phyloP scores from a whole-genome alignment of 208 protist species.

The Wallacemonas collosoma region DNA sequence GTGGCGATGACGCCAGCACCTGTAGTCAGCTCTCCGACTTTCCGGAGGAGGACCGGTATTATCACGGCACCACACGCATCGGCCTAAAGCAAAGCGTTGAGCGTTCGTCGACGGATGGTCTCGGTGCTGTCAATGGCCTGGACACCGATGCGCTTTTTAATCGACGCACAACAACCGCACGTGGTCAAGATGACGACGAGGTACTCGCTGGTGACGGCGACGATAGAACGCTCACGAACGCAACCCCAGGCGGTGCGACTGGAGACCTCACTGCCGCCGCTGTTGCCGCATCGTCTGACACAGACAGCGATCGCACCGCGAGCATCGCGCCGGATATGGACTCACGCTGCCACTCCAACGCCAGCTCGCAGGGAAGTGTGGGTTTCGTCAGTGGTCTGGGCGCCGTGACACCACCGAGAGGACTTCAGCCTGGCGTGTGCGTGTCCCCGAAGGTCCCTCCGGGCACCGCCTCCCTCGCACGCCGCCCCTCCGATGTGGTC shows the following conservation, averaged over 20 bases:
- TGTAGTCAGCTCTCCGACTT: constrained; percentile 17
- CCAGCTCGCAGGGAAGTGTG: constrained; percentile 20
- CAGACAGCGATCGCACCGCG: constrained; percentile 48
- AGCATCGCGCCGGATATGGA: constrained; percentile 36
- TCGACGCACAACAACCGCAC: not conserved
- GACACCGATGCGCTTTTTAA: not conserved
- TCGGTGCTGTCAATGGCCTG: not conserved
- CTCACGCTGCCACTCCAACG: constrained; percentile 29
- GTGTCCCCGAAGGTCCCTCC: not conserved
- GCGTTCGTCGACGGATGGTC: not conserved
- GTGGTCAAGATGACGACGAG: not conserved
- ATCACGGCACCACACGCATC: not conserved
- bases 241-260: no score
- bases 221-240: no score
- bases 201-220: constrained; percentile 4
- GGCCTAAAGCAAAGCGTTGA: constrained; percentile 14
- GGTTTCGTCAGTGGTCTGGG: not conserved
- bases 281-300: not conserved
- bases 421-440: not conserved
- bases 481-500: constrained; percentile 10
- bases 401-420: constrained; percentile 7
- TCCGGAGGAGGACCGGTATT: constrained; percentile 13
- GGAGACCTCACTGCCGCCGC: no score
- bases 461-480: not conserved
- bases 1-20: constrained; percentile 14